Evolutionary conservation across 352 stramenopile species (phyloP).

Genomic region (Globisporangium paroecandrum): DNA sequence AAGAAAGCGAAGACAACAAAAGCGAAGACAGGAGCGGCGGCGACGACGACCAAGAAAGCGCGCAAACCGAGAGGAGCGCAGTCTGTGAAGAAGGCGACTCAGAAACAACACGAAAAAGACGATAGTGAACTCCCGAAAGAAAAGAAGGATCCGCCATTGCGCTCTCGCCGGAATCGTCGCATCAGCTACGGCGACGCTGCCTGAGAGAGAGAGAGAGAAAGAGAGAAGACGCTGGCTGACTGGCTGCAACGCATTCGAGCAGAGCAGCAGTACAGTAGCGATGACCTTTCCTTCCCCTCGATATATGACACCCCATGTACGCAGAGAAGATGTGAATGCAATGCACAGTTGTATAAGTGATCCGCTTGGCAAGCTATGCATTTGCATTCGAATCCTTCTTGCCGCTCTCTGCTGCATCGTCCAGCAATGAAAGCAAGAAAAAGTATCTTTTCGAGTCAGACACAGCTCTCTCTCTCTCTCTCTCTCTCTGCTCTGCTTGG

Average conservation of each 20-base stretch:
- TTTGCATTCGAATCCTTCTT: background rate
- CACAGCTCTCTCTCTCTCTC: background rate
- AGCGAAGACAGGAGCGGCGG: background rate
- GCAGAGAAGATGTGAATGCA: background rate
- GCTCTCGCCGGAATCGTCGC: conserved; percentile 9
- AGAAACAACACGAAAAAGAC: background rate
- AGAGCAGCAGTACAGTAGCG: background rate
- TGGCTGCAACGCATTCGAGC: background rate
- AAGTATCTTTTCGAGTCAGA: conserved; percentile 4
- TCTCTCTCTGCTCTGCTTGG: background rate
- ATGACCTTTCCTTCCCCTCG: background rate
- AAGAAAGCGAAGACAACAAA: background rate
- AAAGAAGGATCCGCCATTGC: background rate
- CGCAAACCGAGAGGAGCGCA: background rate
- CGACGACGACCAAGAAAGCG: background rate
- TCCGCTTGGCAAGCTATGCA: background rate
- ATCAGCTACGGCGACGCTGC: conserved; percentile 8
- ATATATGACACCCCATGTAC: background rate
- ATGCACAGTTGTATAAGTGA: background rate
- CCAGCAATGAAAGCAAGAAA: background rate
- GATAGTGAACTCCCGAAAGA: too few species aligned
- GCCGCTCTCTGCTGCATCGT: background rate
- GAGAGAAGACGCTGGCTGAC: background rate
- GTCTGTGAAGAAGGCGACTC: background rate
- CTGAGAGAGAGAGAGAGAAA: background rate